Conservation (phyloP, 441 rosid genomes). For the Arabidopsis lyrata region DNA sequence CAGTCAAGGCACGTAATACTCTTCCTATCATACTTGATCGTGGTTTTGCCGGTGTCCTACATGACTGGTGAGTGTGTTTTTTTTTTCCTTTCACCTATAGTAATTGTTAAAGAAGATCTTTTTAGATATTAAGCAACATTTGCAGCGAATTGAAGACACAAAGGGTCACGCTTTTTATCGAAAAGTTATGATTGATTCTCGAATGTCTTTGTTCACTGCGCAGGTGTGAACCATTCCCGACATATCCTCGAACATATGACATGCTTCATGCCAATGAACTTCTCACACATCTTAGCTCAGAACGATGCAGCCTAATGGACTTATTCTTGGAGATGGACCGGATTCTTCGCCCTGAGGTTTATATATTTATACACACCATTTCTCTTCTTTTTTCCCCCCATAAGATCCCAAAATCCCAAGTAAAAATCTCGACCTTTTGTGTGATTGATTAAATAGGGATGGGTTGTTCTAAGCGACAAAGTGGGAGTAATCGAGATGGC, state of each 20-base stretch:
- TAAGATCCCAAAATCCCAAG: background rate
- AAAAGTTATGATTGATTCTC: background rate
- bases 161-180: background rate
- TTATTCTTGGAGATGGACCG: slow-evolving; percentile 93
- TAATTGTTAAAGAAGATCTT: background rate
- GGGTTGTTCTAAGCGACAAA: slow-evolving; percentile 85
- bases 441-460: slow-evolving; percentile 63
- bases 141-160: background rate
- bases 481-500: slow-evolving; percentile 85
- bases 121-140: background rate
- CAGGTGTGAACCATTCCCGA: slow-evolving; percentile 99
- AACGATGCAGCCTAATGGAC: slow-evolving; percentile 78
- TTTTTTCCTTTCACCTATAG: background rate
- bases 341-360: slow-evolving; percentile 95
- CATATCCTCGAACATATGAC: slow-evolving; percentile 96
- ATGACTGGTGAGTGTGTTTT: slow-evolving; percentile 76
- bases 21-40: slow-evolving; percentile 90
- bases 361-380: slow-evolving; percentile 11
- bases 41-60: slow-evolving; percentile 91
- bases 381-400: background rate
- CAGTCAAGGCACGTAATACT: slow-evolving; percentile 73
- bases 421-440: slow-evolving; percentile 6
- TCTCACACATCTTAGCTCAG: slow-evolving; percentile 71
- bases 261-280: slow-evolving; percentile 95
- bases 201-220: slow-evolving; percentile 31